These are phyloP conservation scores for Trichoderma oligosporum DNA, from an alignment of 2,329 filamentous ascomycete genomes.

Conservation along the genomic window DNA sequence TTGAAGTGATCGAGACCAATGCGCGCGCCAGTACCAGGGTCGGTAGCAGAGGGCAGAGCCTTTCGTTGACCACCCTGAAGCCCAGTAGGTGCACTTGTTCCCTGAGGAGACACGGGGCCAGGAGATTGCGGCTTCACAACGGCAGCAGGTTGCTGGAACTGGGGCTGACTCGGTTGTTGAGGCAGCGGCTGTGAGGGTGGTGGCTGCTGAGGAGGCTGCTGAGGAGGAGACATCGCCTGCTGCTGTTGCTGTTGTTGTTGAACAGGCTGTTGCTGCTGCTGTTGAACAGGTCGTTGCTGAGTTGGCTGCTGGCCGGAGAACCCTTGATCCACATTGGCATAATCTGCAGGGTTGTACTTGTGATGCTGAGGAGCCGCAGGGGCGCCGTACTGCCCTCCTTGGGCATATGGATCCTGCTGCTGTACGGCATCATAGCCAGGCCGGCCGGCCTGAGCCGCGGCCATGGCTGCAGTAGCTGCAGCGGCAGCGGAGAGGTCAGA, in stretches of 20 bases:
- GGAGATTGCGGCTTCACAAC: conserved; percentile 42
- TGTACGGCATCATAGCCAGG: conserved; percentile 34
- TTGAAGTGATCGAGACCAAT: conserved; percentile 99
- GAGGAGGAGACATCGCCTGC: conserved; percentile 35
- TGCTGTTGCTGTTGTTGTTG: conserved; percentile 37
- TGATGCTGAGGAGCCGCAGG: conserved; percentile 46
- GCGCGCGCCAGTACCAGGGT: conserved; percentile 70
- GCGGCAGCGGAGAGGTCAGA: conserved; percentile 55
- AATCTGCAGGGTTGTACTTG: conserved; percentile 75
- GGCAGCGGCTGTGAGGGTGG: conserved; percentile 32
- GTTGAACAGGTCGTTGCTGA: conserved; percentile 33
- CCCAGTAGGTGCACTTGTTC: conserved; percentile 23
- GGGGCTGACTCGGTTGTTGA: conserved; percentile 34
- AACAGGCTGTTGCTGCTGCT: conserved; percentile 36
- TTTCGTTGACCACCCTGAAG: conserved; percentile 40
- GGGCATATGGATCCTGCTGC: conserved; percentile 35
- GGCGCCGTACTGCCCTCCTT: conserved; percentile 33
- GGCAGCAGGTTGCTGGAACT: conserved; percentile 32
- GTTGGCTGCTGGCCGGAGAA: conserved; percentile 37
- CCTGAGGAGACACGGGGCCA: conserved; percentile 35
- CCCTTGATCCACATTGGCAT: conserved; percentile 56
- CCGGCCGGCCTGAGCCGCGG: conserved; percentile 39
- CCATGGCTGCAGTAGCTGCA: conserved; percentile 56
- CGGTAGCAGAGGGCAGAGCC: conserved; percentile 65
- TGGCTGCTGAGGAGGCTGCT: conserved; percentile 37